Base-by-base conservation (phyloP, 1,284 basidiomycete species). In the Pseudozyma hubeiensis region DNA sequence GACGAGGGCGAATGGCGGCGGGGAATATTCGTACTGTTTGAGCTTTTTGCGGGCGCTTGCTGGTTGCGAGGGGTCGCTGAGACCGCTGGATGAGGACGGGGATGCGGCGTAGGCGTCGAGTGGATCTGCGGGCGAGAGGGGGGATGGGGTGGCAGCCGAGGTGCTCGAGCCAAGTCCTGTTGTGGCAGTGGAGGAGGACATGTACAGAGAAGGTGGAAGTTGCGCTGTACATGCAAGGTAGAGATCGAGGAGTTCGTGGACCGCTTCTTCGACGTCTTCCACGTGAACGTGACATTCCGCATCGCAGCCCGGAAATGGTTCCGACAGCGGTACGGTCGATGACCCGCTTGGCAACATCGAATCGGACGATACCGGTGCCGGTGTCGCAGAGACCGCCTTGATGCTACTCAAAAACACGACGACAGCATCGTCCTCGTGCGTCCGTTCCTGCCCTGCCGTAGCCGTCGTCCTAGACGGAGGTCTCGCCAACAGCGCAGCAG, bases 201-300 rank as follows among this genome's bases (percentile, higher is more conserved):
- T 65, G 58, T 65, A 74, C 11, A 69, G 47, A 40, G 65, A 62
- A 5, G 71, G 62, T 17, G 71, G 66, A 4, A 74, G 63, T 35
- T 57, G 48, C 3, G 71, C 57, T 4, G 60, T 40, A 17, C 51
- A 67, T 0, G 66, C 24, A 4, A 77, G 54, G 17, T 70, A 73
- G n/a, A 77, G 71, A 30, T 77, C 75, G 37, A 77, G 64, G 0
- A 77, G 53, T n/a, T 73, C 72, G 56, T 77, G 75, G 1, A 74
- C 53, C 0, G 64, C 52, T 41, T 77, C 75, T 54, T 78, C 66
- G n/a, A 76, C 62, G 30, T 79, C 79, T 29, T 78, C 77, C 30
- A 71, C 49, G 17, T 53, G 31, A 4, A 64, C 41, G 40, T 39
- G 64, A n/a, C 34, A 45, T 3, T 51, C 40, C 1, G 50, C 13